These are phyloP conservation scores for Trichoderma sp. DNA, from an alignment of 2,329 filamentous ascomycete genomes.

Conservation along the genomic window DNA sequence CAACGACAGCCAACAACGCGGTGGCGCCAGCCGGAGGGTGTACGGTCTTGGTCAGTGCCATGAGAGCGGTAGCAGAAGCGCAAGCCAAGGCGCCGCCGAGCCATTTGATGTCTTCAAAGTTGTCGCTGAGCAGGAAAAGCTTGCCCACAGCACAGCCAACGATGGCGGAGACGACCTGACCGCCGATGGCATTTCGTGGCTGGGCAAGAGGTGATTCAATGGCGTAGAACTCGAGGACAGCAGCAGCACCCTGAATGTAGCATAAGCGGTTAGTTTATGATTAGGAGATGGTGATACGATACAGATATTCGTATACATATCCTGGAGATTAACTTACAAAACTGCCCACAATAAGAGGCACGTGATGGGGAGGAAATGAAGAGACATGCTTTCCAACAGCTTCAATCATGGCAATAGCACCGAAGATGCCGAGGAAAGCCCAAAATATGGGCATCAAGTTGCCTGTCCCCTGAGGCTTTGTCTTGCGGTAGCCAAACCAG, in stretches of 20 bases:
- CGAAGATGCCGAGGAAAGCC: conserved; percentile 64
- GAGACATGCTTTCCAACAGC: conserved; percentile 53
- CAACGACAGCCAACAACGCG: conserved; percentile 63
- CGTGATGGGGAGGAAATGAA: conserved; percentile 49
- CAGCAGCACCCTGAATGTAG: conserved; percentile 60
- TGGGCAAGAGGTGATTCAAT: conserved; percentile 71
- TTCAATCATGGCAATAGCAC: conserved; percentile 57
- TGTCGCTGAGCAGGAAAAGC: conserved; percentile 54
- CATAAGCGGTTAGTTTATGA: background rate
- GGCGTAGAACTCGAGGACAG: conserved; percentile 70
- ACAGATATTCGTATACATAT: background rate
- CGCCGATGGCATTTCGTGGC: conserved; percentile 65
- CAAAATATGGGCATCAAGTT: conserved; percentile 59
- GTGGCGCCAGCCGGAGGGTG: conserved; percentile 75
- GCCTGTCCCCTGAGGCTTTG: conserved; percentile 42
- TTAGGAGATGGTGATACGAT: background rate
- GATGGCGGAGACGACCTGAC: conserved; percentile 61
- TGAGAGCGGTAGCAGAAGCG: conserved; percentile 58
- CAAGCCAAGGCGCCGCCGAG: conserved; percentile 64
- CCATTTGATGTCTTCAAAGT: conserved; percentile 55
- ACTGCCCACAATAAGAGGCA: conserved; percentile 63
- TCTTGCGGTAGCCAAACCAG: conserved; percentile 62
- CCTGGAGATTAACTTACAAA: conserved; percentile 53
- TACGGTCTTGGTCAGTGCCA: conserved; percentile 68
- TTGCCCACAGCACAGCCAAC: conserved; percentile 62